Evolutionary conservation across 1,139 yeast genomes (phyloP).

Genomic region (Scheffersomyces quercinus): DNA sequence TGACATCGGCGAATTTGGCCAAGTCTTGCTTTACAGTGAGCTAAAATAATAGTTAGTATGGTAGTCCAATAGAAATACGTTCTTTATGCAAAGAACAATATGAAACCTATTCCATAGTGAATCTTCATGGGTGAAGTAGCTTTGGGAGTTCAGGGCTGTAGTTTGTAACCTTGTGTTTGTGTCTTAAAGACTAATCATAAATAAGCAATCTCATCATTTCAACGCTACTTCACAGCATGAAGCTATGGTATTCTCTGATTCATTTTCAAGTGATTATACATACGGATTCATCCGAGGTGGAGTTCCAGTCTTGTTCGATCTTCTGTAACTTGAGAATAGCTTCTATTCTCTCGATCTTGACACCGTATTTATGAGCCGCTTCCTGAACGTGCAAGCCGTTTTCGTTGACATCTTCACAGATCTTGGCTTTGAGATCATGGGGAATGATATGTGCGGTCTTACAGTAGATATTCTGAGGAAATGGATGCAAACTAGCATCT

Average conservation of each 20-base stretch:
- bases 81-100: background rate
- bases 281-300: constrained; percentile 44
- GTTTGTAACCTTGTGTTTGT: constrained; percentile 53
- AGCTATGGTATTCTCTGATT: no score
- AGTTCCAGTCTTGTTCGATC: constrained; percentile 61
- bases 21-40: constrained; percentile 52
- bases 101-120: constrained; percentile 1
- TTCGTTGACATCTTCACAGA: constrained; percentile 56
- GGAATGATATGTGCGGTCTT: constrained; percentile 65
- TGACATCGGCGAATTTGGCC: constrained; percentile 52
- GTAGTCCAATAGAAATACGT: background rate
- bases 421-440: constrained; percentile 56
- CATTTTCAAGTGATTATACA: constrained; percentile 29
- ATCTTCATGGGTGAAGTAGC: background rate
- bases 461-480: constrained; percentile 72
- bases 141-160: constrained; percentile 18
- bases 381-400: constrained; percentile 64
- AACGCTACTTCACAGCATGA: background rate
- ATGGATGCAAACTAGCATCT: constrained; percentile 60
- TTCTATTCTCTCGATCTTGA: constrained; percentile 83
- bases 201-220: constrained; percentile 48
- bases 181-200: constrained; percentile 83
- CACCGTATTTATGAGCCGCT: constrained; percentile 76
- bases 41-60: constrained; percentile 39
- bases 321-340: constrained; percentile 71